Percentiles rank a stretch among this genome's conserved stretches.
These are phyloP conservation scores for Thraustochytrium sp. DNA, from an alignment of 352 stramenopile genomes.

Conservation along the genomic window DNA sequence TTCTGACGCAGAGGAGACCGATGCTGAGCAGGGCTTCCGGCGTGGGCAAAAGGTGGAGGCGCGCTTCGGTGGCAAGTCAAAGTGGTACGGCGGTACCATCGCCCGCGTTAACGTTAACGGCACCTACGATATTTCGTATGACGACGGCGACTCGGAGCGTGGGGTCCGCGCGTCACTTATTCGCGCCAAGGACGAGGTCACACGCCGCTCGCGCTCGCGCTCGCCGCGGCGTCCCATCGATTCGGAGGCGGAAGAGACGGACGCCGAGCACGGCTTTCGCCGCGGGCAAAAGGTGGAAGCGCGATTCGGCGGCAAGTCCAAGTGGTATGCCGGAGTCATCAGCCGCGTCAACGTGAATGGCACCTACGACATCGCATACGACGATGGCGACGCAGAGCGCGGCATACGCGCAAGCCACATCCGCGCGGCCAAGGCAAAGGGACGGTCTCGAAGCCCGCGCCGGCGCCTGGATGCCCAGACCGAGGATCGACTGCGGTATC, in stretches of 20 bases:
- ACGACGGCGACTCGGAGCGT: conserved; percentile 66
- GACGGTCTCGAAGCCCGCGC: no score
- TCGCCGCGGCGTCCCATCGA: background rate
- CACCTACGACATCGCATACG: conserved; percentile 57
- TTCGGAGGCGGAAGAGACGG: no score
- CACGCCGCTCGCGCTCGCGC: background rate
- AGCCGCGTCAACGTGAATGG: conserved; percentile 50
- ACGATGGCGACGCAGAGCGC: conserved; percentile 57
- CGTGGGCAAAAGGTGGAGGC: conserved; percentile 61
- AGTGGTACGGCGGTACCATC: conserved; percentile 69
- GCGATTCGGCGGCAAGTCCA: conserved; percentile 43
- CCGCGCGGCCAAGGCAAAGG: background rate
- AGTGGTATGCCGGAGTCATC: conserved; percentile 50
- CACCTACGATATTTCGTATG: conserved; percentile 67
- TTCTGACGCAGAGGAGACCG: background rate
- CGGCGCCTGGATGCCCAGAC: no score
- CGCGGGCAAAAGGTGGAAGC: conserved; percentile 50
- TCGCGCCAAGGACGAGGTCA: no score
- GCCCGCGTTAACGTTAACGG: conserved; percentile 58
- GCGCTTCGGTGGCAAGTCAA: conserved; percentile 60
- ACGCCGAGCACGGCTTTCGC: background rate
- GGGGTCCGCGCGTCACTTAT: conserved; percentile 46
- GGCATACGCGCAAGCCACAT: conserved; percentile 48
- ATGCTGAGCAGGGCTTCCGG: background rate
- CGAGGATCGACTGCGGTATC: background rate